Evolutionary conservation across 208 protist genomes (phyloP), one percentile per base, ranked within the genome.

Genomic region (Vickermania spadyakhi): DNA sequence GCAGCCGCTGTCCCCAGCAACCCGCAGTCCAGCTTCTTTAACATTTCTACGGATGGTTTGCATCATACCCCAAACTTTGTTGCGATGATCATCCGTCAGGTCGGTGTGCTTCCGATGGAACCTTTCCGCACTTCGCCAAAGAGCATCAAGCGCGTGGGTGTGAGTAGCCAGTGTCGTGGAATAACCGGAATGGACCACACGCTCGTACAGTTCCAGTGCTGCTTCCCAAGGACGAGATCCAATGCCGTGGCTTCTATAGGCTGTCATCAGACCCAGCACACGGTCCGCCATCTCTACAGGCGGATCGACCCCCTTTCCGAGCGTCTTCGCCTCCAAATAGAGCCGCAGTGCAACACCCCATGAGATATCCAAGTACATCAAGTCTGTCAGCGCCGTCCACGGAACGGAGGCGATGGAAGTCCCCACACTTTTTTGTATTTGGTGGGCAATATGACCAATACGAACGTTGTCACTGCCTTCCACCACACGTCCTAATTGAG

Each of bases 231-330:
- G 83, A 0, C 86, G 72, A 18, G 81, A 86, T 41, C 86, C 86
- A 14, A 89, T 51, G 23, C 70, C 67, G 31, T 81, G 79, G 14
- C 67, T 87, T 26, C 60, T 63, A 67, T 91, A 91, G 2, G 83
- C 79, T 4, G 79, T 89, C 86, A 91, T 87, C 26, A 94, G 71
- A 0, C 73, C 72, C 76, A 85, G 78, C 11, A 93, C 50, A 0
- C 83, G 75, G 50, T 86, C 68, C 18, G 69, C 73, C 86, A 94
- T 86, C 53, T 79, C 75, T 28, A 77, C 65, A 1, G 73, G 62
- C 18, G 86, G 84, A 27, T 73, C 69, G 13, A 77, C 69, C 1
- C 68, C 52, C 11, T 36, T 31, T 27, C 58, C 65, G 11, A 77
- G 11, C 52, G 68, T 61, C 29, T 28, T 50, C 0, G 66, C 72